These are phyloP conservation scores for Penicillium psychrosexuale DNA, from an alignment of 2,329 filamentous ascomycete species.

Conservation along the genomic window DNA sequence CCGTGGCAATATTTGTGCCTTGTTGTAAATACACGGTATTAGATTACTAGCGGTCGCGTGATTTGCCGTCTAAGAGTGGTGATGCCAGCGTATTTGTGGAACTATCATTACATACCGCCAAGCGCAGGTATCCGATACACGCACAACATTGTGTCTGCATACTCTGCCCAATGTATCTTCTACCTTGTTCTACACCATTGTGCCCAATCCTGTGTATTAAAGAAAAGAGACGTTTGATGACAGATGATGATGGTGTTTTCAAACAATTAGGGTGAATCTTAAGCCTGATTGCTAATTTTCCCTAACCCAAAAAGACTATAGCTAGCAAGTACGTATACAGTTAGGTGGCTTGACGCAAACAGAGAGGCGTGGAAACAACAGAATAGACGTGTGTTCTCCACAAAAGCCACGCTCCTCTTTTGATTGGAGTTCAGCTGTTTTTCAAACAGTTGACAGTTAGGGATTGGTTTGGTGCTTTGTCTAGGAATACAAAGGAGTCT, in stretches of 20 bases:
- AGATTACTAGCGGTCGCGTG: constrained; percentile 13
- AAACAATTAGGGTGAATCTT: not conserved
- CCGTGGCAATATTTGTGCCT: constrained; percentile 29
- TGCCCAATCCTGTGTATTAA: not conserved
- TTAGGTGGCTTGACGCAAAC: constrained; percentile 15
- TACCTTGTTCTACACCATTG: not conserved
- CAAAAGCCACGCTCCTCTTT: constrained; percentile 11
- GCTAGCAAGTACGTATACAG: constrained; percentile 7
- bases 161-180: constrained; percentile 7
- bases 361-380: constrained; percentile 14
- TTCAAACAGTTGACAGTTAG: constrained; percentile 14
- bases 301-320: not conserved
- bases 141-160: constrained; percentile 13
- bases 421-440: constrained; percentile 20
- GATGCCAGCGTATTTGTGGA: constrained; percentile 5
- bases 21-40: constrained; percentile 20
- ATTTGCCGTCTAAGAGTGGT: not conserved
- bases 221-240: not conserved
- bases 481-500: constrained; percentile 2
- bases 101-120: constrained; percentile 11
- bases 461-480: constrained; percentile 9
- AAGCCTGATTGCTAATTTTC: not conserved
- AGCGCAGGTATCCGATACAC: constrained; percentile 14
- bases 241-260: not conserved
- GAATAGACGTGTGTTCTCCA: constrained; percentile 11